Base-by-base conservation (phyloP, 2,329 filamentous ascomycete genomes). In the Penicillium sp. region DNA sequence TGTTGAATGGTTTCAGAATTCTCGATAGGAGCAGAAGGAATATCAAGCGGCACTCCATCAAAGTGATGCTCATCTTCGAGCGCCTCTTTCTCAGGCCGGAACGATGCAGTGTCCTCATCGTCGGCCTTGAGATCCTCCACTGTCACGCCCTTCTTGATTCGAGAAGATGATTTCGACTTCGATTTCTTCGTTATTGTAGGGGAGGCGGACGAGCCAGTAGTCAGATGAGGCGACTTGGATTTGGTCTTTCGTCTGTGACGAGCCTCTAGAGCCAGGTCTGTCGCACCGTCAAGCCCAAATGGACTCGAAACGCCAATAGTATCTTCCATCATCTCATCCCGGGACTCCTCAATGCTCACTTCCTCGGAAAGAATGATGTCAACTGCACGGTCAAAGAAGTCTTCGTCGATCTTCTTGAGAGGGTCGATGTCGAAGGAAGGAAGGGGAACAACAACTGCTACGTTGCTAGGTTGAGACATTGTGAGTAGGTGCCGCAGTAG, bases 301-400 rank as follows among this genome's bases (percentile, higher is more conserved):
- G 18, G 18, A 29, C 34, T 40, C 3, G 40, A 16, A 1, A 19
- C 27, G 10, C 19, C 19, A n/a, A 13, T 23, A 16, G 10, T 11
- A 3, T 9, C 7, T 4, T 49, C 38, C 47, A 16, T 32, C 14
- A 34, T 27, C 19, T 38, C 39, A 3, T 50, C 39, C 2, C 27
- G 51, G 13, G 41, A 41, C 3, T 36, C 47, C 23, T 64, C 59
- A 26, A 65, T 56, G 30, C 50, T 63, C 13, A 58, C 51, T 41
- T 68, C 61, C 16, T 68, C 65, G 1, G 60, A 60, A 7, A 70
- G 53, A 16, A 69, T 70, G 23, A 52, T 30, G 11, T 70, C 59
- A 23, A 67, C 43, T 0, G 60, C 61, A n/a, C 51, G 56, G 3
- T 58, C 53, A 43, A 54, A 54, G 30, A 57, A 38, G 2, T 55